Conservation (phyloP, 768 basidiomycete species). For the Rhizopogon vesiculosus region DNA sequence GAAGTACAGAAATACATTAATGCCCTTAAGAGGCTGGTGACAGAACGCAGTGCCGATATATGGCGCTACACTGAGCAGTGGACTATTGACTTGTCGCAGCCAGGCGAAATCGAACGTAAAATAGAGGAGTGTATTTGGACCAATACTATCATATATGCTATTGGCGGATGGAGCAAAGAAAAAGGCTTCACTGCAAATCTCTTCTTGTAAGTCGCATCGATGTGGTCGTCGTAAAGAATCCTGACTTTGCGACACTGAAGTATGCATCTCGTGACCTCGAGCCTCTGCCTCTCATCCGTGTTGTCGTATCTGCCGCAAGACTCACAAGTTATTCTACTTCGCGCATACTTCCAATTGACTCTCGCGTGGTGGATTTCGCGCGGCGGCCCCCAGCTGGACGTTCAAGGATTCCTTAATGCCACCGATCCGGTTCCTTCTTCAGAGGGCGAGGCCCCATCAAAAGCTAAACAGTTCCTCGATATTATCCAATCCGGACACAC, state of each 20-base stretch:
- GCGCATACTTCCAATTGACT: constrained; percentile 27
- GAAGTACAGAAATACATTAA: constrained; percentile 11
- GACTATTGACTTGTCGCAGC: constrained; percentile 32
- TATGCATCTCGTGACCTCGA: constrained; percentile 26
- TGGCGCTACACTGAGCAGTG: constrained; percentile 33
- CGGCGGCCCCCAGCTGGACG: constrained; percentile 25
- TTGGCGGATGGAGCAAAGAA: constrained; percentile 51
- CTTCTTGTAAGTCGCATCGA: constrained; percentile 36
- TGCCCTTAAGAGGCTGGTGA: constrained; percentile 9
- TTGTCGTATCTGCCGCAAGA: constrained; percentile 10
- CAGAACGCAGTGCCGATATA: not conserved
- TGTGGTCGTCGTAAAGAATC: no score
- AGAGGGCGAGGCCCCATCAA: constrained; percentile 5
- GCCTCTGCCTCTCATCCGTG: constrained; percentile 24
- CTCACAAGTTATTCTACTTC: constrained; percentile 23
- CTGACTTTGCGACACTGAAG: constrained; percentile 4
- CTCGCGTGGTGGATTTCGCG: constrained; percentile 1
- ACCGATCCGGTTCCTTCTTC: constrained; percentile 9
- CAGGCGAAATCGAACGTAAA: constrained; percentile 44
- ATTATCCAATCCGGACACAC: constrained; percentile 34
- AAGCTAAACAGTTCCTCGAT: constrained; percentile 35
- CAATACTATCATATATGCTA: constrained; percentile 48
- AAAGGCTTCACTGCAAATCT: constrained; percentile 42
- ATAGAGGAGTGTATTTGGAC: constrained; percentile 62
- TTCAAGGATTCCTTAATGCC: constrained; percentile 25